Conservation (phyloP, 2,329 filamentous ascomycete genomes). For the Dactylellina cionopaga region DNA sequence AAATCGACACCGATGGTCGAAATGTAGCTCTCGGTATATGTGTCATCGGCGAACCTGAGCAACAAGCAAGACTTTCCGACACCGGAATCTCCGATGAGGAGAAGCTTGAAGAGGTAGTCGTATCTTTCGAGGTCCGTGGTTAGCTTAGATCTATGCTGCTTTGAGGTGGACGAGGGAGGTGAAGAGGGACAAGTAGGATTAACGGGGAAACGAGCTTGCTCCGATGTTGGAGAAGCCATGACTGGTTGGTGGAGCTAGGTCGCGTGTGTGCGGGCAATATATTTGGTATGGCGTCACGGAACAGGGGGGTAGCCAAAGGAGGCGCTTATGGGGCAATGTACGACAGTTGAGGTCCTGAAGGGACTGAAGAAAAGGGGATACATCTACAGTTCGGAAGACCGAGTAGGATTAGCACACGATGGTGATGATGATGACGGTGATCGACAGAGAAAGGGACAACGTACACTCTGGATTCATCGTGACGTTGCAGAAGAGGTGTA, state of each 20-base stretch:
- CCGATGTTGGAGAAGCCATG: slow-evolving; percentile 39
- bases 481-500: slow-evolving; percentile 39
- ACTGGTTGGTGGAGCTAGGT: not conserved
- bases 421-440: not conserved
- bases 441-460: slow-evolving; percentile 1
- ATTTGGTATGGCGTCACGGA: slow-evolving; percentile 18
- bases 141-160: slow-evolving; percentile 21
- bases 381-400: slow-evolving; percentile 29
- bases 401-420: slow-evolving; percentile 26
- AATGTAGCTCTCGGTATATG: slow-evolving; percentile 99
- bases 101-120: slow-evolving; percentile 99
- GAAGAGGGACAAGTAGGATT: slow-evolving; percentile 24
- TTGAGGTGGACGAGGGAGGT: slow-evolving; percentile 4
- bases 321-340: slow-evolving; percentile 12
- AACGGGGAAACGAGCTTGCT: slow-evolving; percentile 46
- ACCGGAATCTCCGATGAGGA: slow-evolving; percentile 99
- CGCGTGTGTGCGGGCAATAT: slow-evolving; percentile 31
- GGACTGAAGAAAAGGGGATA: slow-evolving; percentile 34
- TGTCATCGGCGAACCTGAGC: slow-evolving; percentile 97
- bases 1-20: slow-evolving; percentile 99
- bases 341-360: slow-evolving; percentile 28
- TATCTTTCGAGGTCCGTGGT: slow-evolving; percentile 72
- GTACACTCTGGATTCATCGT: slow-evolving; percentile 53
- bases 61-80: slow-evolving; percentile 99
- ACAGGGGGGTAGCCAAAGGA: slow-evolving; percentile 2